Percentiles rank a stretch among this genome's conserved stretches.
Evolutionary conservation across 1,284 basidiomycete species (phyloP).

Genomic region (Vanrija sp.): DNA sequence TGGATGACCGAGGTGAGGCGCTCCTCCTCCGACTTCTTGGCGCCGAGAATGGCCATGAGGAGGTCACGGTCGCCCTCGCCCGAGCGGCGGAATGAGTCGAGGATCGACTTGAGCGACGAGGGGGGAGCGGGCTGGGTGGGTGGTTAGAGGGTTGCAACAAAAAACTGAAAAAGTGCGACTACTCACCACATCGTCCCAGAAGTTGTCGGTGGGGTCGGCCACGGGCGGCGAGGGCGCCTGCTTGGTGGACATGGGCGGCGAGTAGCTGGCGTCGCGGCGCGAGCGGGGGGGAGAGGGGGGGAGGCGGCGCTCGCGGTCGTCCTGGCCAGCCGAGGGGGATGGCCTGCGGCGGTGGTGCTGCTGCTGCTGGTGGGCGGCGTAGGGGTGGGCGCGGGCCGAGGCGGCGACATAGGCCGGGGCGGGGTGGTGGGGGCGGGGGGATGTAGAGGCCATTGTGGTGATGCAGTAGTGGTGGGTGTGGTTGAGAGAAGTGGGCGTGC

Average conservation of each 20-base stretch:
- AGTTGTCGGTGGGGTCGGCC: constrained; percentile 25
- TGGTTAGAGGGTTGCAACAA: not conserved
- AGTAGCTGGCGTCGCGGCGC: constrained; percentile 30
- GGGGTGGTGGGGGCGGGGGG: constrained; percentile 7
- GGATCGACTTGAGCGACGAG: constrained; percentile 73
- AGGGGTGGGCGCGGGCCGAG: constrained; percentile 12
- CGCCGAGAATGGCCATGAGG: constrained; percentile 78
- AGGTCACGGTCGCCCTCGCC: constrained; percentile 86
- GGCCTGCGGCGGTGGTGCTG: constrained; percentile 1
- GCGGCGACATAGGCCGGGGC: constrained; percentile 4
- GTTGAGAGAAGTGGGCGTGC: not conserved
- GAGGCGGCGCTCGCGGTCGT: constrained; percentile 12
- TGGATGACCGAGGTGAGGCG: constrained; percentile 45
- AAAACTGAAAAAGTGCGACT: constrained; percentile 3
- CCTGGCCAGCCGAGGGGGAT: not conserved
- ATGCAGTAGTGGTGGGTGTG: not conserved
- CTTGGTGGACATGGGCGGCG: constrained; percentile 26
- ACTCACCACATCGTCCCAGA: constrained; percentile 46
- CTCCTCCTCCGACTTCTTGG: constrained; percentile 81
- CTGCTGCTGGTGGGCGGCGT: constrained; percentile 1
- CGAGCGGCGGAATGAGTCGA: constrained; percentile 71
- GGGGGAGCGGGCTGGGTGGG: constrained; percentile 53
- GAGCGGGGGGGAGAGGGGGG: constrained; percentile 42
- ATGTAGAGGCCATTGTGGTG: constrained; percentile 5
- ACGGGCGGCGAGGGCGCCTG: constrained; percentile 18